Base-by-base conservation (phyloP, 495 filamentous ascomycete species). In the Aspergillus hancockii region DNA sequence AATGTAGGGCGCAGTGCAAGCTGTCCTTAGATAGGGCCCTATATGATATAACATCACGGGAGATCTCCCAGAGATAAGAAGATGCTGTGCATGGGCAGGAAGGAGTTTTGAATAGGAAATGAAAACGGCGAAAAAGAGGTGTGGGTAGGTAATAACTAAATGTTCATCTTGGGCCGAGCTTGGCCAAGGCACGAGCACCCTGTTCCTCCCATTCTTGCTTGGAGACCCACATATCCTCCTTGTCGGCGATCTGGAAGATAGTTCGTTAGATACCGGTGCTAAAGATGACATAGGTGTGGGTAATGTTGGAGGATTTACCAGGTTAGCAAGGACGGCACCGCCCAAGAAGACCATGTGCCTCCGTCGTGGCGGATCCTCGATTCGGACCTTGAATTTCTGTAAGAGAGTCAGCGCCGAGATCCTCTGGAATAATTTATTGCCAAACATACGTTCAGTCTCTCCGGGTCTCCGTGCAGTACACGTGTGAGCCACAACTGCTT, bases 331-430 rank as follows among this genome's bases (percentile, higher is more conserved):
- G 49, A 99, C 95, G 9, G 94, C 95, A 68, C 94, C 94, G 58
- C 94, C 94, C 55, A 98, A 75, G 85, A 99, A 99, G 5, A 98
- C 95, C 94, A 99, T 98, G 75, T 99, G 95, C 70, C 93, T 85
- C 72, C 94, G 85, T 76, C 94, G 84, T 18, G 94, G 94, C 47
- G 94, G 95, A 71, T 99, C 94, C 69, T 99, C 95, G 75, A 99
- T 97, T 70, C 94, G 86, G 38, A 98, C 92, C 83, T 97, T 98
- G 83, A 99, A 98, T 87, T 98, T 99, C 87, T 90, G 67, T 53
- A 61, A 53, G 19, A 13, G 49, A 34, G 51, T 77, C 67, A 74
- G 68, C 32, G 57, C 12, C 16, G 40, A 12, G 45, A 43, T 14
- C 34, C 49, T 32, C 7, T 25, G 14, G 10, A n/a, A n/a, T 6